Evolutionary conservation across 306 rosid genomes (phyloP).

Genomic region (Quercus rubra): DNA sequence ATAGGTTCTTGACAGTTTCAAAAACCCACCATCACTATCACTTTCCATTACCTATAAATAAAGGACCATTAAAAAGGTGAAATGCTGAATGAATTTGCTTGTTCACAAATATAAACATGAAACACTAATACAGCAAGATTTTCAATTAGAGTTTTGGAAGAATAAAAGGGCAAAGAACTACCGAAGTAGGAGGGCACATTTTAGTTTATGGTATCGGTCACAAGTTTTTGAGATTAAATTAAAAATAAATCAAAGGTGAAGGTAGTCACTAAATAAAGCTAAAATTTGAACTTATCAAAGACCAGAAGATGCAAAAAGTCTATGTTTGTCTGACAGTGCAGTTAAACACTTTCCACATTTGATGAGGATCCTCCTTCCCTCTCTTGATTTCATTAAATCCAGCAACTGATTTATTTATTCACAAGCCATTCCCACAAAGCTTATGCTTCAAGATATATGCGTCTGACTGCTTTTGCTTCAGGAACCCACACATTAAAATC

Average conservation of each 20-base stretch:
- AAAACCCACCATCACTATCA: constrained; percentile 52
- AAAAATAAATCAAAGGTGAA: neutral
- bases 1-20: constrained; percentile 64
- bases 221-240: constrained; percentile 13
- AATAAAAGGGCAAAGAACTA: neutral
- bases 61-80: constrained; percentile 6
- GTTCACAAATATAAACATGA: neutral
- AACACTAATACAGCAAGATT: constrained; percentile 7
- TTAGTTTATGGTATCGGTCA: constrained; percentile 1
- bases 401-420: neutral
- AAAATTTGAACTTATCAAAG: neutral
- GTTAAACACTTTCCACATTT: neutral
- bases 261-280: neutral
- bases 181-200: constrained; percentile 3
- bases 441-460: neutral
- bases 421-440: neutral
- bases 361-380: neutral
- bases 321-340: neutral
- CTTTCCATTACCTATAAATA: constrained; percentile 44
- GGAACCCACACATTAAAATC: neutral
- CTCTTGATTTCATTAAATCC: neutral
- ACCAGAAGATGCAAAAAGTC: neutral
- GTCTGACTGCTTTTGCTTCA: neutral
- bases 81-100: constrained; percentile 14
- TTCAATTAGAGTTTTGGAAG: constrained; percentile 2